Evolutionary conservation across 768 basidiomycete species (phyloP).

Genomic region (Nidularia pulvinata): DNA sequence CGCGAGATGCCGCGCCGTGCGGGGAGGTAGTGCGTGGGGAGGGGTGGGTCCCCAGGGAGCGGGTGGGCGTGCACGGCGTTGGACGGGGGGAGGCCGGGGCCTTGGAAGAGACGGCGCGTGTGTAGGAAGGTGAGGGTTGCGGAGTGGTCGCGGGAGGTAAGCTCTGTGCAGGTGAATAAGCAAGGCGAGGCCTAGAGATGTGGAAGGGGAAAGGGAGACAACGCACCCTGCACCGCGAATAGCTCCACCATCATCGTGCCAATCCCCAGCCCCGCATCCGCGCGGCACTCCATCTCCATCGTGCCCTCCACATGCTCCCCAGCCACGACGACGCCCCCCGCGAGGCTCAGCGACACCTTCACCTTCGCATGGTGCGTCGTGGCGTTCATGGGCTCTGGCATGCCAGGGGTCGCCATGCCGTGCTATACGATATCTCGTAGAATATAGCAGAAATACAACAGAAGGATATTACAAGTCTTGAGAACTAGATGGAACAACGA

Average conservation of each 20-base stretch:
- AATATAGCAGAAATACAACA: too few species aligned
- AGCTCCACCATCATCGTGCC: slow-evolving; percentile 79
- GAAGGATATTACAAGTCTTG: too few species aligned
- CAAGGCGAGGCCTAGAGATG: background rate
- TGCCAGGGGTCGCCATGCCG: background rate
- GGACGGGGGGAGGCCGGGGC: slow-evolving; percentile 79
- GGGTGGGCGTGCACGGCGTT: slow-evolving; percentile 77
- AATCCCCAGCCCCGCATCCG: slow-evolving; percentile 71
- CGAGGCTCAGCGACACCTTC: slow-evolving; percentile 61
- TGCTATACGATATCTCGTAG: too few species aligned
- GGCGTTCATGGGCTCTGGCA: slow-evolving; percentile 75
- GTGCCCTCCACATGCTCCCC: slow-evolving; percentile 70
- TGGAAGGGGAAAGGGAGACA: background rate
- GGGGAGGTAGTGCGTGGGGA: slow-evolving; percentile 67
- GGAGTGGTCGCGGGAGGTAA: slow-evolving; percentile 77
- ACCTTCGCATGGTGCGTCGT: slow-evolving; percentile 80
- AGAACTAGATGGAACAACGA: too few species aligned
- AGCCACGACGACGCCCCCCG: slow-evolving; percentile 62
- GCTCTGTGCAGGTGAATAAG: slow-evolving; percentile 40
- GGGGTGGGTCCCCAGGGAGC: slow-evolving; percentile 50
- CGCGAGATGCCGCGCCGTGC: slow-evolving; percentile 78
- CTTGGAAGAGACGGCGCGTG: slow-evolving; percentile 73
- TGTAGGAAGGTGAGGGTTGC: slow-evolving; percentile 80
- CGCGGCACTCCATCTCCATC: slow-evolving; percentile 78
- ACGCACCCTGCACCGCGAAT: slow-evolving; percentile 68